A percentile compares a stretch with the other conserved stretches of the same genome.
phyloP scores from a whole-genome alignment of 1,284 basidiomycete species.

The Sanguinoderma infundibulare region DNA sequence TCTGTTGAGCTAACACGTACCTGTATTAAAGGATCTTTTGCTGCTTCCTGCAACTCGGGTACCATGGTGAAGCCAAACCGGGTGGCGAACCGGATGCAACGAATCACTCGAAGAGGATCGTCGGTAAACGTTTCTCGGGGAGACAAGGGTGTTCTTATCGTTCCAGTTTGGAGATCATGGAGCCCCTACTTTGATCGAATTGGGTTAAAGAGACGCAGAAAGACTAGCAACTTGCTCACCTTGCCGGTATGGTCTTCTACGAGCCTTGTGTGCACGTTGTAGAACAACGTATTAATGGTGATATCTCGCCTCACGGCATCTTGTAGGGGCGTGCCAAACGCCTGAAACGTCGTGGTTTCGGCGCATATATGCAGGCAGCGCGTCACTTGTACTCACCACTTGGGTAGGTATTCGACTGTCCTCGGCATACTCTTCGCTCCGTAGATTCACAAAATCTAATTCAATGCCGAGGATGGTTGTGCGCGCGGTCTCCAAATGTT shows the following conservation, averaged over 20 bases:
- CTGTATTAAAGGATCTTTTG: constrained; percentile 72
- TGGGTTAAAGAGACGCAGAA: not conserved
- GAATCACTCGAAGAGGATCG: constrained; percentile 91
- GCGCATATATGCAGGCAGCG: not conserved
- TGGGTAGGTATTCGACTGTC: constrained; percentile 89
- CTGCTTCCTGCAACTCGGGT: constrained; percentile 71
- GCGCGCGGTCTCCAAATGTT: constrained; percentile 97
- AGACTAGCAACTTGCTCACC: constrained; percentile 42
- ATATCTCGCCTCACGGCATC: constrained; percentile 93
- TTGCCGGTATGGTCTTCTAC: constrained; percentile 92
- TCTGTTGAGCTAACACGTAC: constrained; percentile 41
- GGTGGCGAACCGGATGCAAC: constrained; percentile 92
- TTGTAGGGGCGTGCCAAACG: constrained; percentile 91
- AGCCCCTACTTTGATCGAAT: constrained; percentile 64
- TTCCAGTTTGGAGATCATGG: constrained; percentile 77
- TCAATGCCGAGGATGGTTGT: constrained; percentile 84
- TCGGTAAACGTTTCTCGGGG: constrained; percentile 91
- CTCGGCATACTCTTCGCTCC: constrained; percentile 91
- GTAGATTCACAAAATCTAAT: constrained; percentile 94
- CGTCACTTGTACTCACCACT: constrained; percentile 58
- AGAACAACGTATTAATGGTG: constrained; percentile 97
- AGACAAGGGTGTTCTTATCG: constrained; percentile 90
- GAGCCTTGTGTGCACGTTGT: constrained; percentile 88
- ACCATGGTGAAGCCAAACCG: constrained; percentile 87
- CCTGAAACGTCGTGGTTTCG: constrained; percentile 46